Evolutionary conservation across 208 protist genomes (phyloP).

Genomic region (Angomonas ambiguus): DNA sequence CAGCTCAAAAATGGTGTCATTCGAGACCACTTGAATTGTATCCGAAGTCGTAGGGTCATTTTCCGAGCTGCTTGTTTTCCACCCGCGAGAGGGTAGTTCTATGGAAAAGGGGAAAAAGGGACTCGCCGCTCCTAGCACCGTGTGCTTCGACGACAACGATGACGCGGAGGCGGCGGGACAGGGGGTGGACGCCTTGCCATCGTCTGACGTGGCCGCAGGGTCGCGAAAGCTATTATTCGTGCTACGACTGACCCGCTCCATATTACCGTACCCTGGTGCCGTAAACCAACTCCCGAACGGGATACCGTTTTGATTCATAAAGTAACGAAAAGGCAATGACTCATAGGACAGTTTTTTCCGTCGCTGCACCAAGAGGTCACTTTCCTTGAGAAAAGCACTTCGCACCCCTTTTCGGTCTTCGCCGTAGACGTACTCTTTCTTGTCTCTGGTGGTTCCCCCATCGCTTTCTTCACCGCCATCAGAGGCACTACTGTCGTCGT

Average conservation of each 20-base stretch:
- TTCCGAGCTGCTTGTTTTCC: slow-evolving; percentile 23
- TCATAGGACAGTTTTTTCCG: slow-evolving; percentile 39
- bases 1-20: neutral
- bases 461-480: neutral
- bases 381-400: slow-evolving; percentile 61
- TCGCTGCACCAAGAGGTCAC: slow-evolving; percentile 33
- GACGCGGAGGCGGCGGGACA: neutral
- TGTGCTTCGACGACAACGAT: slow-evolving; percentile 17
- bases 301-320: slow-evolving; percentile 43
- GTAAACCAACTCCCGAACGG: slow-evolving; percentile 45
- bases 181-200: slow-evolving; percentile 9
- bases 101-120: slow-evolving; percentile 60
- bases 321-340: slow-evolving; percentile 21
- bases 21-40: neutral
- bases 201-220: neutral
- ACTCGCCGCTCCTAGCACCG: slow-evolving; percentile 18
- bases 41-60: neutral
- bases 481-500: neutral
- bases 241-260: slow-evolving; percentile 2
- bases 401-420: slow-evolving; percentile 49
- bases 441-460: neutral
- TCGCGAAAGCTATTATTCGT: neutral
- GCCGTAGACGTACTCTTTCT: slow-evolving; percentile 50
- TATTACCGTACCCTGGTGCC: slow-evolving; percentile 19
- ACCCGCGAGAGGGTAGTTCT: slow-evolving; percentile 74